These are phyloP conservation scores for Tuber aestivum DNA, from an alignment of 495 filamentous ascomycete genomes.

Conservation along the genomic window DNA sequence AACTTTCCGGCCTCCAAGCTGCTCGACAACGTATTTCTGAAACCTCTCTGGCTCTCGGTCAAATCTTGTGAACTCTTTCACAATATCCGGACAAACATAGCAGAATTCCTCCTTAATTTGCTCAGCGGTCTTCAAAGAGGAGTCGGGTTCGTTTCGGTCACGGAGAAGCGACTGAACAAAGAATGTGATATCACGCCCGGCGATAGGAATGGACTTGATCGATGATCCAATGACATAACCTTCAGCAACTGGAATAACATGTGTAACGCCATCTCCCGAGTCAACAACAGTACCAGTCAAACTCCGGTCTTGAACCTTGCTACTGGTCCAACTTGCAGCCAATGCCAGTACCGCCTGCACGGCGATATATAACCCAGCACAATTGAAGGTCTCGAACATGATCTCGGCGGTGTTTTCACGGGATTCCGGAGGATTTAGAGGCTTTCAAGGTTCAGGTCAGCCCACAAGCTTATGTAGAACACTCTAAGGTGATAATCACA, in stretches of 20 bases:
- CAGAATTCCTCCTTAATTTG: constrained; percentile 97
- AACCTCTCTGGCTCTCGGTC: constrained; percentile 88
- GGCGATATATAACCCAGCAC: constrained; percentile 96
- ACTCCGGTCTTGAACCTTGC: constrained; percentile 94
- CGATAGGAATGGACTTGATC: constrained; percentile 97
- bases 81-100: constrained; percentile 96
- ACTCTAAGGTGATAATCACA: constrained; percentile 50
- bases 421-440: constrained; percentile 95
- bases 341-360: constrained; percentile 95
- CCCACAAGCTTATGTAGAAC: background rate
- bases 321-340: constrained; percentile 95
- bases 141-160: constrained; percentile 94
- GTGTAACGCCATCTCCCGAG: constrained; percentile 94
- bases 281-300: constrained; percentile 97
- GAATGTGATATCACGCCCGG: constrained; percentile 94
- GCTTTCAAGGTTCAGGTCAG: constrained; percentile 49
- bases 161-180: constrained; percentile 94
- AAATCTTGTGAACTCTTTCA: constrained; percentile 91
- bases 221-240: constrained; percentile 98
- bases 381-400: constrained; percentile 99
- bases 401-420: constrained; percentile 99
- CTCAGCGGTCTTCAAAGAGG: constrained; percentile 92
- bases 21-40: constrained; percentile 75
- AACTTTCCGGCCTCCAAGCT: constrained; percentile 79
- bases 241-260: constrained; percentile 97